Base-by-base conservation (phyloP, 495 filamentous ascomycete genomes). In the Cetradonia linearis region DNA sequence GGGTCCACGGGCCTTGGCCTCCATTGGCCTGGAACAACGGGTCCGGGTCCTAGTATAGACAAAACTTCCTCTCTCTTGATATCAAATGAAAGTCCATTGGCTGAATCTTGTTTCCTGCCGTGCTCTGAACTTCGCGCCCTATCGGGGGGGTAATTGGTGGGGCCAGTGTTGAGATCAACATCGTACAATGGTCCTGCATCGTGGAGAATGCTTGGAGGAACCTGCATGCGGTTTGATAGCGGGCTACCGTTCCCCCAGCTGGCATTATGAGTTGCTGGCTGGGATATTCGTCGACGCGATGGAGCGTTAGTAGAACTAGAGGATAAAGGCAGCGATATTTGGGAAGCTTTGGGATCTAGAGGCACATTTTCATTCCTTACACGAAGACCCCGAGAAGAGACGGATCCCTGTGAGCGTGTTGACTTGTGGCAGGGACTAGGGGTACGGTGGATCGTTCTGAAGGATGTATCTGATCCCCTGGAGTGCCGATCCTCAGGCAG, bases 301-400 rank as follows among this genome's bases (percentile, higher is more conserved):
- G 30, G 13, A 23, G 38, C 27, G 9, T n/a, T 60, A 13, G 48
- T 16, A 38, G 47, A 27, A n/a, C 44, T 25, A 7, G 59, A 58
- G 20, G 25, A 23, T 36, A 55, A 16, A 33, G 18, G 34, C 27
- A 58, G 18, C n/a, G 58, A 60, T 47, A 58, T 50, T 49, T 53
- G 40, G 27, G 55, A 61, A 8, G 49, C 25, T 28, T 58, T 49
- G n/a, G 25, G 46, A 7, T 20, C 57, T 18, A 56, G 52, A 36
- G 50, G 31, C 18, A 67, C n/a, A 47, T 67, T 67, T 54, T 62
- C 65, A 44, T 48, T 62, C 42, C 49, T 36, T 5, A 60, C 20
- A 3, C 56, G 48, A 16, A 64, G 53, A 36, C 46, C 46, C 34
- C 46, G 33, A 0, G 60, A 59, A 13, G 58, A 34, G n/a, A 10